Evolutionary conservation across 192 early-diverging fungal species (phyloP).

Genomic region (Backusella tuberculispora): DNA sequence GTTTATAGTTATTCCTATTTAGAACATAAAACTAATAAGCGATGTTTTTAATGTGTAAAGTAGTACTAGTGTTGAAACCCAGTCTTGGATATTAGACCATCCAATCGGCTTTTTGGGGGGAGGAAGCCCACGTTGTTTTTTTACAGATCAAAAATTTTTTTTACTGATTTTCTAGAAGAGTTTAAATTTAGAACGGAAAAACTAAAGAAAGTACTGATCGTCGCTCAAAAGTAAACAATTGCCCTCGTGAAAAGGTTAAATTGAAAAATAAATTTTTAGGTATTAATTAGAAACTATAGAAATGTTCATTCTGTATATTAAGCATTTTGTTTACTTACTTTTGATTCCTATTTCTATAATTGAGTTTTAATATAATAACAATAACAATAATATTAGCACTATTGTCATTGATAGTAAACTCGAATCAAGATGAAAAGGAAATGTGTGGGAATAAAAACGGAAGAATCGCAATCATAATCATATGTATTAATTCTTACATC

Average conservation of each 20-base stretch:
- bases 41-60: background rate
- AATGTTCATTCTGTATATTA: too few relatives aligned
- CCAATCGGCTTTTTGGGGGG: background rate
- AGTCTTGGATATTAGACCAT: background rate
- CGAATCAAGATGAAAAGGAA: too few relatives aligned
- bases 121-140: background rate
- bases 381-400: too few relatives aligned
- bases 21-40: background rate
- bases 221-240: background rate
- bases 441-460: too few relatives aligned
- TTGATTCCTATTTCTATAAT: too few relatives aligned
- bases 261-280: background rate
- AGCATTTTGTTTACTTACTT: too few relatives aligned
- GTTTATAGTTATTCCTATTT: background rate
- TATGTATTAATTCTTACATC: too few relatives aligned
- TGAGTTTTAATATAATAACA: too few relatives aligned
- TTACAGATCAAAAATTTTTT: background rate
- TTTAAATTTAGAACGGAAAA: background rate
- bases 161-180: background rate
- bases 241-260: background rate
- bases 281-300: too few relatives aligned
- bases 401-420: too few relatives aligned
- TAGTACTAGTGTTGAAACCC: background rate
- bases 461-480: too few relatives aligned
- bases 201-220: background rate